phyloP scores from a whole-genome alignment of 306 rosid species.

The Begonia fuchsioides region DNA sequence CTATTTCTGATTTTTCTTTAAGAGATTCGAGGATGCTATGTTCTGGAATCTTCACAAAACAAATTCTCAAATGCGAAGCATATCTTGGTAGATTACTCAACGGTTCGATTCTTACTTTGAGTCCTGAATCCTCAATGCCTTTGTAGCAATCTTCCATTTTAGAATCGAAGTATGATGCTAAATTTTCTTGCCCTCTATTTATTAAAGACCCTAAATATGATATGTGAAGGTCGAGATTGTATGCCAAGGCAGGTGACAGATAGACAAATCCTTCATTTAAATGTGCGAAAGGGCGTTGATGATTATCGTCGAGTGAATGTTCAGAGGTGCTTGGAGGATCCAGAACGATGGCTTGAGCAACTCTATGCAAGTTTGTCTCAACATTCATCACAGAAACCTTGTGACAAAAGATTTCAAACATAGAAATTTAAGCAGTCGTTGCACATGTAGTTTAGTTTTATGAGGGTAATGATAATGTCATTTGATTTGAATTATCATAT shows the following conservation, averaged over 20 bases:
- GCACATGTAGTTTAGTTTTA: no score
- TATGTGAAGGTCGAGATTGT: constrained; percentile 68
- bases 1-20: constrained; percentile 39
- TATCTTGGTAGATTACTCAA: constrained; percentile 33
- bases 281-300: constrained; percentile 3
- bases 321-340: constrained; percentile 44
- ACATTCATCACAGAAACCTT: constrained; percentile 66
- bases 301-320: constrained; percentile 7
- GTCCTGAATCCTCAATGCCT: constrained; percentile 17
- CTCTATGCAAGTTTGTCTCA: constrained; percentile 33
- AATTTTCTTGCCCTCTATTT: constrained; percentile 33
- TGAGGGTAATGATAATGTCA: no score
- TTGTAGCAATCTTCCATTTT: constrained; percentile 19
- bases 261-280: constrained; percentile 37
- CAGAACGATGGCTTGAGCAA: constrained; percentile 63
- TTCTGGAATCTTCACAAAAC: constrained; percentile 73
- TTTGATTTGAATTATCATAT: no score
- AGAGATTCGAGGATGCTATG: constrained; percentile 67
- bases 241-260: constrained; percentile 65
- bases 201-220: constrained; percentile 59
- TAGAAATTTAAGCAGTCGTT: not conserved
- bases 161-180: constrained; percentile 51
- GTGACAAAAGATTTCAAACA: constrained; percentile 2
- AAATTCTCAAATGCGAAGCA: constrained; percentile 71
- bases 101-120: constrained; percentile 38